A percentile compares a stretch with the other conserved stretches of the same genome.
phyloP scores from a whole-genome alignment of 306 rosid species.

The Castanea sativa region DNA sequence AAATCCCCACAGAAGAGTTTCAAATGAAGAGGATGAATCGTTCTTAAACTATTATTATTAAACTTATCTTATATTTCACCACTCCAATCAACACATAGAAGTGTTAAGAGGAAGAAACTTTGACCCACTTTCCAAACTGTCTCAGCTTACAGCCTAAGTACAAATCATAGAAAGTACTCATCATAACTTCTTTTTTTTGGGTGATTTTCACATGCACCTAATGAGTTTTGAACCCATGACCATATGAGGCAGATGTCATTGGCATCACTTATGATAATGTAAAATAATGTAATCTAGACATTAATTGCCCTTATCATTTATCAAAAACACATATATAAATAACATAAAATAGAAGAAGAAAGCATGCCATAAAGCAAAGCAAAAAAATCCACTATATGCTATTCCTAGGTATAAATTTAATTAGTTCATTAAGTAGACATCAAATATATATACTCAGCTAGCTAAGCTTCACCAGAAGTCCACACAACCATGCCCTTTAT shows the following conservation, averaged over 20 bases:
- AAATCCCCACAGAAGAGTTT: not conserved
- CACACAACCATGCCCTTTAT: not conserved
- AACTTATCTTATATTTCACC: not conserved
- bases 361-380: not conserved
- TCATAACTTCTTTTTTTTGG: not conserved
- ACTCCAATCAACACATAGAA: not conserved
- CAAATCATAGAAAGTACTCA: not conserved
- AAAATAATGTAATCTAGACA: no score
- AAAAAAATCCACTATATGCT: not conserved
- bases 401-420: not conserved
- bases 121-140: not conserved
- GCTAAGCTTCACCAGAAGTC: not conserved
- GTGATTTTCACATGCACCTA: no score
- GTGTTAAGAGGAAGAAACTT: not conserved
- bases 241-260: no score
- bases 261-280: no score
- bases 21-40: not conserved
- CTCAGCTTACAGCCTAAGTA: constrained; percentile 3
- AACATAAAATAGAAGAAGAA: not conserved
- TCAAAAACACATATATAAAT: no score
- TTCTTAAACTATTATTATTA: not conserved
- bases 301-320: no score
- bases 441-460: not conserved
- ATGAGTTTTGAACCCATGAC: no score
- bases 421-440: not conserved